Conservation (phyloP, 345 rosid species). For the Limnanthes douglasii region DNA sequence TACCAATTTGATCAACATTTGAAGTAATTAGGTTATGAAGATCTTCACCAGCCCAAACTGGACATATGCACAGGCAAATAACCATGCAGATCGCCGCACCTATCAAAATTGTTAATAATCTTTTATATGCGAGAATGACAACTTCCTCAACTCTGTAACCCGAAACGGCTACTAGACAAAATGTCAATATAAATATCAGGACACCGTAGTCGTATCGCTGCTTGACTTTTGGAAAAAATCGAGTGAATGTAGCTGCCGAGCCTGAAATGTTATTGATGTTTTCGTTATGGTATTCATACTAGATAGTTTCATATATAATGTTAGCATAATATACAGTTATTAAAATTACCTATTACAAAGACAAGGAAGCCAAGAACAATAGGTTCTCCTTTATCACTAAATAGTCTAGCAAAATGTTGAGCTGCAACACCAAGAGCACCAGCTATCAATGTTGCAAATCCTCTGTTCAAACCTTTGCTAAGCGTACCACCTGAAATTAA, state of each 20-base stretch:
- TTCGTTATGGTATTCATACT: neutral
- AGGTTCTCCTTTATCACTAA: conserved; percentile 44
- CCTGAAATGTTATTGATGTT: conserved; percentile 22
- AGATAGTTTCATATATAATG: too few species aligned
- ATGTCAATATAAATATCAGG: conserved; percentile 62
- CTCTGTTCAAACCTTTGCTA: conserved; percentile 50
- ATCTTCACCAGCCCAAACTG: conserved; percentile 72
- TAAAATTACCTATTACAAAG: conserved; percentile 55
- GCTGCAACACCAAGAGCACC: conserved; percentile 55
- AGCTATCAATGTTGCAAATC: conserved; percentile 48
- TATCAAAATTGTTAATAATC: conserved; percentile 44
- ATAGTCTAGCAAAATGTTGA: conserved; percentile 37
- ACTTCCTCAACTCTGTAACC: conserved; percentile 40
- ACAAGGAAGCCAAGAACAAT: conserved; percentile 51
- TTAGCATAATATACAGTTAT: too few species aligned
- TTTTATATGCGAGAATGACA: conserved; percentile 26
- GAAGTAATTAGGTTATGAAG: conserved; percentile 33
- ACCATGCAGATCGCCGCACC: conserved; percentile 40
- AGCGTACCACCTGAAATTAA: conserved; percentile 47
- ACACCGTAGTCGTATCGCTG: conserved; percentile 82
- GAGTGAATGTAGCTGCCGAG: conserved; percentile 42
- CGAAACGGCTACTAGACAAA: conserved; percentile 57
- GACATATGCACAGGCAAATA: conserved; percentile 34
- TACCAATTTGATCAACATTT: conserved; percentile 42
- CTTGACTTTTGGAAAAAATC: conserved; percentile 63